Conservation (phyloP, 2,329 filamentous ascomycete genomes). For the Penicillium sp. region DNA sequence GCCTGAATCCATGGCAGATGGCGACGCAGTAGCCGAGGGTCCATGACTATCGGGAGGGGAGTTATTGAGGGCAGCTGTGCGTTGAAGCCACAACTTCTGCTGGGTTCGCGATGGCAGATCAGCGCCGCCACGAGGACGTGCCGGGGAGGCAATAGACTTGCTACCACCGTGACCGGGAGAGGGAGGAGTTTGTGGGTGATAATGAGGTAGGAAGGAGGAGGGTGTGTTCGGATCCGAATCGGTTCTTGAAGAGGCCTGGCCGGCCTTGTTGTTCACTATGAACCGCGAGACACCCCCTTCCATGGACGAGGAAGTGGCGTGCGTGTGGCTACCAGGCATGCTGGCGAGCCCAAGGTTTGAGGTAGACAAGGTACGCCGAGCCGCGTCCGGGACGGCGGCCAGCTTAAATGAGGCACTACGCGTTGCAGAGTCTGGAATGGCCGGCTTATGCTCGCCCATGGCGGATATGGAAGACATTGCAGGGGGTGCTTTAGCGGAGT, state of each 20-base stretch:
- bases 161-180: conserved; percentile 34
- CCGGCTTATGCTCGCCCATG: conserved; percentile 36
- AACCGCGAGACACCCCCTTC: conserved; percentile 49
- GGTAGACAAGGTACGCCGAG: conserved; percentile 32
- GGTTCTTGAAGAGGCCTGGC: conserved; percentile 33
- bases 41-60: conserved; percentile 44
- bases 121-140: conserved; percentile 34
- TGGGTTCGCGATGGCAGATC: conserved; percentile 47
- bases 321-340: conserved; percentile 31
- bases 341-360: conserved; percentile 27
- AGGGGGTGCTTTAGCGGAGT: conserved; percentile 46
- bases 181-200: conserved; percentile 47
- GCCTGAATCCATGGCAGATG: conserved; percentile 37
- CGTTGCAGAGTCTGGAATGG: conserved; percentile 34
- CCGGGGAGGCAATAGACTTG: conserved; percentile 34
- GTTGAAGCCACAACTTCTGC: conserved; percentile 49
- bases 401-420: conserved; percentile 39
- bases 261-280: conserved; percentile 36
- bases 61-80: conserved; percentile 45
- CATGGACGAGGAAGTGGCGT: conserved; percentile 47
- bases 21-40: conserved; percentile 28
- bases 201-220: conserved; percentile 48
- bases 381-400: conserved; percentile 31
- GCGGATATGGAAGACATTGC: conserved; percentile 50
- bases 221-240: conserved; percentile 47